These are phyloP conservation scores for Cystofilobasidium macerans DNA, from an alignment of 768 basidiomycete genomes.

Conservation along the genomic window DNA sequence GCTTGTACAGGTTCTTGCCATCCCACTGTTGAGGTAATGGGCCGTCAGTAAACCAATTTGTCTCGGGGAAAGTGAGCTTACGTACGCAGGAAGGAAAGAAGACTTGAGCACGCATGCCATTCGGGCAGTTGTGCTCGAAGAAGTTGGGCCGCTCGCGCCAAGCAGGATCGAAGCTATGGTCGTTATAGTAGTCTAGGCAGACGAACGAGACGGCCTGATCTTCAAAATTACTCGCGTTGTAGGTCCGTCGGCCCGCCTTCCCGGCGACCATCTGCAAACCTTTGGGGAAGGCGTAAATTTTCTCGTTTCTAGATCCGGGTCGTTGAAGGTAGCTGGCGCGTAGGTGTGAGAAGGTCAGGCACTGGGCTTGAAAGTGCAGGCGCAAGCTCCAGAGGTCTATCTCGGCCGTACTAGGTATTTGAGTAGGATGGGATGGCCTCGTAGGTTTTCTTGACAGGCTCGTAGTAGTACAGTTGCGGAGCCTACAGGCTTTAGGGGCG, in stretches of 20 bases:
- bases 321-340: constrained; percentile 27
- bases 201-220: constrained; percentile 42
- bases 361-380: neutral
- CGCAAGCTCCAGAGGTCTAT: neutral
- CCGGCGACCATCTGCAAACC: constrained; percentile 40
- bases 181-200: constrained; percentile 38
- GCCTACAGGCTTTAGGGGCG: constrained; percentile 16
- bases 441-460: constrained; percentile 33
- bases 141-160: constrained; percentile 33
- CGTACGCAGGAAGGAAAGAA: constrained; percentile 34
- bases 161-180: constrained; percentile 27
- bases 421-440: constrained; percentile 31
- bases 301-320: constrained; percentile 33
- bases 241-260: constrained; percentile 44
- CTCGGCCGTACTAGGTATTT: too few species aligned
- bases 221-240: constrained; percentile 42
- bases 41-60: neutral
- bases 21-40: constrained; percentile 34
- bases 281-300: constrained; percentile 38
- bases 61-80: too few species aligned
- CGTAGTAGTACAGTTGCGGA: constrained; percentile 37
- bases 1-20: constrained; percentile 39
- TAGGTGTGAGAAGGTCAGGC: neutral
- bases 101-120: constrained; percentile 39
- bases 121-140: constrained; percentile 35